Evolutionary conservation across 2,329 filamentous ascomycete genomes (phyloP).

Genomic region (Akanthomyces dipterigenus): DNA sequence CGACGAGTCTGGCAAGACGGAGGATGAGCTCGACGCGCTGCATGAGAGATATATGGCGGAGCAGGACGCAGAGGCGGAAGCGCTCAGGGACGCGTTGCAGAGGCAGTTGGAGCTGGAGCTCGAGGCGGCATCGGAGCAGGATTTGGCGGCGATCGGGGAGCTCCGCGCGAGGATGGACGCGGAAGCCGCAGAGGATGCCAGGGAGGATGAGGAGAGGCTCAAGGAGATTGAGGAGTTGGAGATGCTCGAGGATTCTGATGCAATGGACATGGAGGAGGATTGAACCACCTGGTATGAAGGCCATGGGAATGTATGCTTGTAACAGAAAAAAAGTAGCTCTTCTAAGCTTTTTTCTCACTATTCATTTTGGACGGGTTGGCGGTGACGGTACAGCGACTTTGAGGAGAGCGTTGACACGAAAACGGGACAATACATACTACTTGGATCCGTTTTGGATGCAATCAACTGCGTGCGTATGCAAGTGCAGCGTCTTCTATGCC

Average conservation of each 20-base stretch:
- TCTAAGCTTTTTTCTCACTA: too few relatives aligned
- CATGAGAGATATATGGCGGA: neutral
- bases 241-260: neutral
- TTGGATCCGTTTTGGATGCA: neutral
- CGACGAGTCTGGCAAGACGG: neutral
- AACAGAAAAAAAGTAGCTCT: neutral
- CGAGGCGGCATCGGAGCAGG: neutral
- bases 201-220: neutral
- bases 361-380: too few relatives aligned
- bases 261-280: neutral
- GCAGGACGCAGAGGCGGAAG: neutral
- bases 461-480: neutral
- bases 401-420: too few relatives aligned
- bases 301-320: neutral
- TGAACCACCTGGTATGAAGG: neutral
- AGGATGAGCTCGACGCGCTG: neutral
- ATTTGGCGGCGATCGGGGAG: neutral
- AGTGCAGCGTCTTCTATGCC: neutral
- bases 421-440: too few relatives aligned
- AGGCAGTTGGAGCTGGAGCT: slow-evolving; percentile 1
- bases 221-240: neutral
- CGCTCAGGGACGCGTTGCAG: neutral
- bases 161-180: neutral
- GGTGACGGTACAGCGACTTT: too few relatives aligned
- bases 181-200: neutral